Conservation (phyloP, 192 early-diverging fungal species). For the Umbelopsis ramanniana region DNA sequence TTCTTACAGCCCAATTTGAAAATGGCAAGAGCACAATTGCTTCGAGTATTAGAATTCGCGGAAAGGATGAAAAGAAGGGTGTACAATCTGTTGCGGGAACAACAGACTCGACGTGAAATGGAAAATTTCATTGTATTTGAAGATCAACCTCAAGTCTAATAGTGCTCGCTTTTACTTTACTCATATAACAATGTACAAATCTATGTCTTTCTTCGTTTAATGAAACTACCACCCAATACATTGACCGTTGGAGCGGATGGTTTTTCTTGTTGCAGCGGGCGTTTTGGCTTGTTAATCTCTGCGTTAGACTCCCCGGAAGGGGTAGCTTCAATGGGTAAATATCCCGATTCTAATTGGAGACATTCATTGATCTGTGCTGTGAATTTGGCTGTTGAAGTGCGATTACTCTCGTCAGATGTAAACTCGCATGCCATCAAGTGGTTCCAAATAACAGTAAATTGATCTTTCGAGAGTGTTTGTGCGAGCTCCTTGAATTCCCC, state of each 20-base stretch:
- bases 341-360: background rate
- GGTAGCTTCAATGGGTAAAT: background rate
- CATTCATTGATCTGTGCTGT: background rate
- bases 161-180: background rate
- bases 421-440: background rate
- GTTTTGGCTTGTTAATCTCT: background rate
- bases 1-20: conserved; percentile 42
- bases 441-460: conserved; percentile 12
- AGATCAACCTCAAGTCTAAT: conserved; percentile 13
- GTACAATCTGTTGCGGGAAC: conserved; percentile 34
- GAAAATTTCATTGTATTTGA: conserved; percentile 41
- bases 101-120: conserved; percentile 33
- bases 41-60: conserved; percentile 46
- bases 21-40: conserved; percentile 43
- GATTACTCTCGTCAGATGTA: background rate
- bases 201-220: conserved; percentile 23
- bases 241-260: conserved; percentile 14
- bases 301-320: background rate
- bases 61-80: conserved; percentile 46
- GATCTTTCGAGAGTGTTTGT: background rate
- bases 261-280: background rate
- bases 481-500: background rate
- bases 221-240: conserved; percentile 23
- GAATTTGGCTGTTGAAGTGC: background rate
- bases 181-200: background rate